Base-by-base conservation (phyloP, 768 basidiomycete species). In the Serendipita sp. region DNA sequence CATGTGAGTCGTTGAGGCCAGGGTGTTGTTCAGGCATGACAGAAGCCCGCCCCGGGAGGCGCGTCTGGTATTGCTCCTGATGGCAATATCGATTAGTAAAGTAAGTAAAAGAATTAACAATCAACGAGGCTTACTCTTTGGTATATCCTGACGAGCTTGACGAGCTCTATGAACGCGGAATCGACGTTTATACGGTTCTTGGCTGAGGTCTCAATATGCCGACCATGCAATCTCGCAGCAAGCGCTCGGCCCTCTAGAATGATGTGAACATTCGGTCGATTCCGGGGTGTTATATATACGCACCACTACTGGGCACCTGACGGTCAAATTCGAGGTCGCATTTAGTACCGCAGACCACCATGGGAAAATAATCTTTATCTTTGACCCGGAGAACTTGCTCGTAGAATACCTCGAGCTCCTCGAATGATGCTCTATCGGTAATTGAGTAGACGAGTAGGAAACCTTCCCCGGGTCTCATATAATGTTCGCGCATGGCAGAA, bases 371-470 rank as follows among this genome's bases (percentile, higher is more conserved):
- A 72, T 96, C 94, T 73, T 89, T 89, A 74, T 97, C 95, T 76
- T 98, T 98, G 66, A 97, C 95, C 64, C 95, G 85, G 37, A 94
- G 81, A 67, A 98, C 96, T 72, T 97, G 94, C 72, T 93, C 90
- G 71, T 93, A 89, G 83, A 98, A 96, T 3, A 86, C 88, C 74
- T 83, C 87, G 71, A 97, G 93, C 81, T 97, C 92, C 75, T 97
- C 92, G 72, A 97, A 98, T 51, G 94, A 95, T 74, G 90, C 88
- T 68, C 94, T 86, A 35, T 92, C 93, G n/a, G 95, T 96, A 76
- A 96, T 97, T 63, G 92, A 92, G 76, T 98, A 98, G 65, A 97
- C 93, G 68, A 98, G 85, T 45, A 98, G 82, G 80, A 98, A 98
- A 10, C 94, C 95, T 75, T 98, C 94, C 67, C 95, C 95, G 34